Evolutionary conservation across 352 stramenopile genomes (phyloP).

Genomic region (Elongisporangium undulatum): DNA sequence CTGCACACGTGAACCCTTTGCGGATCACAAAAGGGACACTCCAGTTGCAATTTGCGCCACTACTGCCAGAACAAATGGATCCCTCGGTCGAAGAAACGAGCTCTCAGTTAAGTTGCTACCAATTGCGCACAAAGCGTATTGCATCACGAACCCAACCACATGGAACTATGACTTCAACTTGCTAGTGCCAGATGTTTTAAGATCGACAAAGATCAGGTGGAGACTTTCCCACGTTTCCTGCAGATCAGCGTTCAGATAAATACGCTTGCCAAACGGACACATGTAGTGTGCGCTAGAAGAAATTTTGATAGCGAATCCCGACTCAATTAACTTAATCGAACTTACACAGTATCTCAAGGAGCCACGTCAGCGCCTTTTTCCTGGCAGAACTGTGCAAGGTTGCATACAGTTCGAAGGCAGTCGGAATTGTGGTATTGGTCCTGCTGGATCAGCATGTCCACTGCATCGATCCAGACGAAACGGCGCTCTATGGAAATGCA

Average conservation of each 20-base stretch:
- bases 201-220: background rate
- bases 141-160: background rate
- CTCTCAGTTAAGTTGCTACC: background rate
- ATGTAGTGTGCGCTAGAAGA: background rate
- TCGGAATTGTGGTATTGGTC: background rate
- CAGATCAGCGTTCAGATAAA: too few relatives aligned
- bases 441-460: background rate
- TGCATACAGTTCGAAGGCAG: background rate
- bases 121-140: background rate
- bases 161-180: background rate
- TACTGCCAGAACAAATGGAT: background rate
- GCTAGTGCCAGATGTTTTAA: background rate
- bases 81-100: background rate
- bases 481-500: background rate
- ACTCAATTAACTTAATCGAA: background rate
- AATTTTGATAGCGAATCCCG: too few relatives aligned
- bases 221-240: slow-evolving; percentile 10
- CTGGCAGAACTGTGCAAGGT: background rate
- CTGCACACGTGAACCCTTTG: background rate
- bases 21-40: background rate
- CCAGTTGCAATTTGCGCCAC: too few relatives aligned
- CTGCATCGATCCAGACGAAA: background rate
- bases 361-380: background rate
- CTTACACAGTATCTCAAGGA: background rate
- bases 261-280: background rate